A percentile compares a stretch with the other conserved stretches of the same genome.
Evolutionary conservation across 2,329 filamentous ascomycete genomes (phyloP).

Genomic region (Trichothecium roseum): DNA sequence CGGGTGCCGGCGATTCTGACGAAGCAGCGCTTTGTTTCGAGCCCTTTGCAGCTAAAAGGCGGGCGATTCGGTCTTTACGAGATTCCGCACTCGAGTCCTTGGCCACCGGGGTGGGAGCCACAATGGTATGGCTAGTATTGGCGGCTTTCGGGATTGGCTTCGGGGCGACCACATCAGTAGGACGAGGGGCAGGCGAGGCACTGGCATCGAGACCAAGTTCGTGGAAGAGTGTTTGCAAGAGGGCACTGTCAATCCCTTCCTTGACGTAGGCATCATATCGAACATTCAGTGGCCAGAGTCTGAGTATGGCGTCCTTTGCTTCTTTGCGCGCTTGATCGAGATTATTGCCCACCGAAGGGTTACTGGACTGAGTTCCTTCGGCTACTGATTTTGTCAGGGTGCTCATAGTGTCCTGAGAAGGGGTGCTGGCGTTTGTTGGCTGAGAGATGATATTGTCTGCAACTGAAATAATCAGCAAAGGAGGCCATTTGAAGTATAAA

Average conservation of each 20-base stretch:
- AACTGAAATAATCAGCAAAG: no score
- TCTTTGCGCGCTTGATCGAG: conserved; percentile 39
- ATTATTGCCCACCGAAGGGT: not conserved
- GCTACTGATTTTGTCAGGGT: no score
- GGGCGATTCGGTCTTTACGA: conserved; percentile 67
- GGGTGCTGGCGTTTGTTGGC: not conserved
- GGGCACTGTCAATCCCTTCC: conserved; percentile 56
- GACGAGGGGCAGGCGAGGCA: not conserved
- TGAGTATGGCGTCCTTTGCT: conserved; percentile 58
- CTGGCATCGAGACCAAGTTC: conserved; percentile 51
- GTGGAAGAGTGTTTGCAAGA: conserved; percentile 56
- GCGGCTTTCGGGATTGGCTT: not conserved
- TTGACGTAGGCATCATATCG: conserved; percentile 63
- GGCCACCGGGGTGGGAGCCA: not conserved
- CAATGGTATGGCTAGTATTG: not conserved
- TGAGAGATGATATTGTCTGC: not conserved
- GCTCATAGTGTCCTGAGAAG: not conserved
- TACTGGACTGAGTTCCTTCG: no score
- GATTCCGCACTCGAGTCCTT: conserved; percentile 34
- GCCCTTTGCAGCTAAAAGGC: conserved; percentile 62
- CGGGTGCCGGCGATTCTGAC: conserved; percentile 5
- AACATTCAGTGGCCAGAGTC: conserved; percentile 56
- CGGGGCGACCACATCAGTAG: conserved; percentile 1
- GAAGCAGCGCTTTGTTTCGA: conserved; percentile 32
- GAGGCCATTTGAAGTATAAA: no score